These are phyloP conservation scores for Tuber magnatum DNA, from an alignment of 495 filamentous ascomycete species.

Conservation along the genomic window DNA sequence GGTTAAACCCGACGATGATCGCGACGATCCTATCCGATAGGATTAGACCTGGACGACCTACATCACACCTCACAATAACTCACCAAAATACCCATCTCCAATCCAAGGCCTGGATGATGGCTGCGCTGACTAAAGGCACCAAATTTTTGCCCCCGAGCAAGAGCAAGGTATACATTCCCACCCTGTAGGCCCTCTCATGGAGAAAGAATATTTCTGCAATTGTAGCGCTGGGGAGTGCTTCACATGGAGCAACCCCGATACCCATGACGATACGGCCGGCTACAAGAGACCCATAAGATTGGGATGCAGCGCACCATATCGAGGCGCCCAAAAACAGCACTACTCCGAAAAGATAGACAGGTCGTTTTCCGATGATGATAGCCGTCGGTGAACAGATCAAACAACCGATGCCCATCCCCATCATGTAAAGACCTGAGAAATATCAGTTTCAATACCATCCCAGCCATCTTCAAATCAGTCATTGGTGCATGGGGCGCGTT, in stretches of 20 bases:
- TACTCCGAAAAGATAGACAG: constrained; percentile 76
- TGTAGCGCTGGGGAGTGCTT: constrained; percentile 87
- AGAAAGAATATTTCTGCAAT: constrained; percentile 96
- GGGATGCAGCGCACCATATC: constrained; percentile 80
- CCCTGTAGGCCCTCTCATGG: constrained; percentile 85
- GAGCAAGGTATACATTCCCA: constrained; percentile 91
- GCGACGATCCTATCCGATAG: constrained; percentile 61
- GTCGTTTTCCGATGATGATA: constrained; percentile 83
- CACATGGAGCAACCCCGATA: constrained; percentile 74
- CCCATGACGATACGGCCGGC: constrained; percentile 81
- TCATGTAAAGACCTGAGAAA: constrained; percentile 71
- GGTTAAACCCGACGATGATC: constrained; percentile 70
- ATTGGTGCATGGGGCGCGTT: not conserved
- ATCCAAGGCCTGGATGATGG: constrained; percentile 63
- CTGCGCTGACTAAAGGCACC: constrained; percentile 79
- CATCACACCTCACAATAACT: constrained; percentile 34
- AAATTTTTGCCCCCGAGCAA: constrained; percentile 90
- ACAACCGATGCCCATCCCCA: constrained; percentile 81
- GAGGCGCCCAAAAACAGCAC: constrained; percentile 68
- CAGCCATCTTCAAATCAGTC: not conserved
- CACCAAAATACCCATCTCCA: constrained; percentile 96
- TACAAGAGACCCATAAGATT: constrained; percentile 71
- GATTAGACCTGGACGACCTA: constrained; percentile 28
- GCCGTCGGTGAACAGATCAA: constrained; percentile 83
- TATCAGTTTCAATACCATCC: constrained; percentile 15